Conservation (phyloP, 768 basidiomycete species). For the Tulasnella sp. region DNA sequence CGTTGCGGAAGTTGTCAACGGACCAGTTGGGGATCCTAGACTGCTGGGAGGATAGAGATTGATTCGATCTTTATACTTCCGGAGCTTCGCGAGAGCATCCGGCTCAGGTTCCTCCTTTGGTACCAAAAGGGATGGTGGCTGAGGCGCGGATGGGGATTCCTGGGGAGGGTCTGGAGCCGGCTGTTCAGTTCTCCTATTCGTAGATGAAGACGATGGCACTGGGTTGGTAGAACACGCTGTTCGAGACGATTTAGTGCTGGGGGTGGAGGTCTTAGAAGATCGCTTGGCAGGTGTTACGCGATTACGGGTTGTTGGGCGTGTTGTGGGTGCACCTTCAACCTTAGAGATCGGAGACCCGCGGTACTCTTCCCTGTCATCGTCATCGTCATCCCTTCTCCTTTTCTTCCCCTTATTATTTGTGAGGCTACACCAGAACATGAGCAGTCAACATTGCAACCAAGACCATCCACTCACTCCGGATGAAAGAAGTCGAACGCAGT, state of each 20-base stretch:
- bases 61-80: too few relatives aligned
- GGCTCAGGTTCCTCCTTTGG: too few relatives aligned
- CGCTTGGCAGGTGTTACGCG: not conserved
- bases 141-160: not conserved
- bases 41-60: too few relatives aligned
- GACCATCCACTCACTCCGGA: not conserved
- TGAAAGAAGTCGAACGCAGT: slow-evolving; percentile 1
- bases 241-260: not conserved
- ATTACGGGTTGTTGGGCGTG: not conserved
- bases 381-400: not conserved
- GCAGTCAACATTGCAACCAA: not conserved
- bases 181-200: not conserved
- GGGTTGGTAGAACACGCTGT: not conserved
- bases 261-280: not conserved
- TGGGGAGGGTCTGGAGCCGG: not conserved
- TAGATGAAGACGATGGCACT: not conserved
- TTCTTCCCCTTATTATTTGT: not conserved
- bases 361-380: slow-evolving; percentile 8
- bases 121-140: too few relatives aligned
- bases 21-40: too few relatives aligned
- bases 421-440: not conserved
- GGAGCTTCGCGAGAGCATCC: too few relatives aligned
- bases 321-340: not conserved
- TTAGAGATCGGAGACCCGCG: slow-evolving; percentile 8
- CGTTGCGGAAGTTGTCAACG: too few relatives aligned